Conservation (phyloP, 2,329 filamentous ascomycete genomes). For the Didymosphaeria variabile region DNA sequence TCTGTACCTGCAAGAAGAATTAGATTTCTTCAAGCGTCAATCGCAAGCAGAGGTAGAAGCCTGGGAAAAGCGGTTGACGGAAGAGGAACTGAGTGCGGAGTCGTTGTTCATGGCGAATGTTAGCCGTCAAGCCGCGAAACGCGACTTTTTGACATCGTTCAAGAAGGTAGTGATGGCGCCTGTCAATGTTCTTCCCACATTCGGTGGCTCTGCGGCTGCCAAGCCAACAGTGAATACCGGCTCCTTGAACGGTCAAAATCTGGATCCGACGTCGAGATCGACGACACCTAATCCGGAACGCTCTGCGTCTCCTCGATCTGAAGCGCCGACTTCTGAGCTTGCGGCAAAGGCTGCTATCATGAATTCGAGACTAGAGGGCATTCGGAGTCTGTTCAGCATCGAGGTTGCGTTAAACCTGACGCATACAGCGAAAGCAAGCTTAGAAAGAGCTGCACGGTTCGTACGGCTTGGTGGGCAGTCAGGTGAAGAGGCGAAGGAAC, state of each 20-base stretch:
- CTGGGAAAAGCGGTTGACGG: conserved; percentile 92
- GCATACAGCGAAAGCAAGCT: conserved; percentile 84
- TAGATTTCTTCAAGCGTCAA: conserved; percentile 81
- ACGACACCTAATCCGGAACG: conserved; percentile 52
- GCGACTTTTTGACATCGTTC: conserved; percentile 94
- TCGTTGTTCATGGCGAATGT: conserved; percentile 96
- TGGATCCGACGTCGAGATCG: conserved; percentile 42
- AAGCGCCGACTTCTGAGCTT: conserved; percentile 87
- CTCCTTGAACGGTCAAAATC: conserved; percentile 37
- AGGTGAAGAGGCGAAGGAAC: conserved; percentile 83
- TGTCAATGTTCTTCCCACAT: conserved; percentile 83
- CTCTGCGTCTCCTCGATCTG: conserved; percentile 52
- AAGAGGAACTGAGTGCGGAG: conserved; percentile 89
- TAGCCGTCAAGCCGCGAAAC: conserved; percentile 93
- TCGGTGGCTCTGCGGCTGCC: conserved; percentile 53
- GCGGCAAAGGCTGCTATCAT: conserved; percentile 98
- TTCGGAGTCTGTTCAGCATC: conserved; percentile 94
- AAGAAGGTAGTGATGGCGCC: conserved; percentile 99
- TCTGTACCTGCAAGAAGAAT: conserved; percentile 88
- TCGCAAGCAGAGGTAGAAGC: conserved; percentile 79
- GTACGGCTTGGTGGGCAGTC: conserved; percentile 80
- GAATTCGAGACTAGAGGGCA: conserved; percentile 92
- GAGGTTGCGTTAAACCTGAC: conserved; percentile 92
- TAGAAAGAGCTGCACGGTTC: conserved; percentile 86
- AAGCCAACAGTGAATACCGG: conserved; percentile 43